These are phyloP conservation scores for Pseudomassariella vexata DNA, from an alignment of 2,329 filamentous ascomycete species.

Conservation along the genomic window DNA sequence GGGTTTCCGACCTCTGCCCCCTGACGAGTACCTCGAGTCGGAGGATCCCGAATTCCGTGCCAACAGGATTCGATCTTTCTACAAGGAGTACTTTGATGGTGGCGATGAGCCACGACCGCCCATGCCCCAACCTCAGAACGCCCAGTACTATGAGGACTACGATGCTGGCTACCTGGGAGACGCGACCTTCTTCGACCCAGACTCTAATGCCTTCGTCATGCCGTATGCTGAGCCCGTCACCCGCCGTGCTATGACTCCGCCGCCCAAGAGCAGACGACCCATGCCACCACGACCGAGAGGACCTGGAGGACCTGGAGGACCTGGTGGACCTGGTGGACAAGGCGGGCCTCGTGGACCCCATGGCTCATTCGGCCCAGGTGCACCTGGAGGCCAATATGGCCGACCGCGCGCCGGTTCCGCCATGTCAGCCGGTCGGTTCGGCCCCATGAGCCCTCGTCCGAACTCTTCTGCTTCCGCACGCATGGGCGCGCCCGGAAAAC, in stretches of 20 bases:
- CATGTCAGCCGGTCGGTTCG: slow-evolving; percentile 30
- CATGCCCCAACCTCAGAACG: slow-evolving; percentile 14
- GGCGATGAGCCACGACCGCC: slow-evolving; percentile 40
- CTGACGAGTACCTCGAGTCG: slow-evolving; percentile 68
- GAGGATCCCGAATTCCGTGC: slow-evolving; percentile 93
- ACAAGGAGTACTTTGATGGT: slow-evolving; percentile 99
- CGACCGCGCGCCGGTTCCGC: slow-evolving; percentile 46
- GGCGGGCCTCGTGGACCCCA: slow-evolving; percentile 36
- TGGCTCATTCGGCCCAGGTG: slow-evolving; percentile 35
- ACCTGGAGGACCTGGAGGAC: slow-evolving; percentile 20
- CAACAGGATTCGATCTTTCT: slow-evolving; percentile 96
- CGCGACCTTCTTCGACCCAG: slow-evolving; percentile 60
- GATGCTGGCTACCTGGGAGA: slow-evolving; percentile 66
- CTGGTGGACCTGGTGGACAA: slow-evolving; percentile 16
- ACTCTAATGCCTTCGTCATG: slow-evolving; percentile 67
- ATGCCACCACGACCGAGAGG: slow-evolving; percentile 25
- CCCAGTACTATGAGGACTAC: slow-evolving; percentile 69
- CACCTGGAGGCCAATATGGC: slow-evolving; percentile 30
- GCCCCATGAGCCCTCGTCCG: slow-evolving; percentile 24
- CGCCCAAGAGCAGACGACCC: slow-evolving; percentile 46
- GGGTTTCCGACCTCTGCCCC: slow-evolving; percentile 78
- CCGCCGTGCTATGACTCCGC: slow-evolving; percentile 93
- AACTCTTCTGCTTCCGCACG: slow-evolving; percentile 37
- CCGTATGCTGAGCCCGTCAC: slow-evolving; percentile 80
- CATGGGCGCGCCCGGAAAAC: slow-evolving; percentile 23